Percentiles rank a stretch among this genome's conserved stretches.
These are phyloP conservation scores for Thalassiosira ordinaria DNA, from an alignment of 352 stramenopile species.

Conservation along the genomic window DNA sequence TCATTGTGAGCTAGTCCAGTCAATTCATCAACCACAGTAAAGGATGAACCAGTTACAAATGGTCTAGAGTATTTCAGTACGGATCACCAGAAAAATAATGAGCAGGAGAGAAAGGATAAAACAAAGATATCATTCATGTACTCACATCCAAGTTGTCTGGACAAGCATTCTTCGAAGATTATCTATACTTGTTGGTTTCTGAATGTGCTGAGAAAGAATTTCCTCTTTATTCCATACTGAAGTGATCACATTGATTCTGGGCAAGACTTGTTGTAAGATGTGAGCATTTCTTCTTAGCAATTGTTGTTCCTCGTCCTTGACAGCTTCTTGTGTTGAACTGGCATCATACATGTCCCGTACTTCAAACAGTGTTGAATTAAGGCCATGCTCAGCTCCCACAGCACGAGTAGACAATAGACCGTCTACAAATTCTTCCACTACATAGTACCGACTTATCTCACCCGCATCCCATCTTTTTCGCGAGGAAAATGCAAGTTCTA, in stretches of 20 bases:
- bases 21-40: slow-evolving; percentile 33
- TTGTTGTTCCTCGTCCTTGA: not conserved
- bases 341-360: not conserved
- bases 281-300: not conserved
- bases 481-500: slow-evolving; percentile 47
- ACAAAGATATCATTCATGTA: too few relatives aligned
- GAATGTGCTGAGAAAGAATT: slow-evolving; percentile 25
- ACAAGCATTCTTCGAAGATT: slow-evolving; percentile 50
- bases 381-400: not conserved
- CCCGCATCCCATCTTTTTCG: slow-evolving; percentile 50
- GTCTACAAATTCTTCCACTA: slow-evolving; percentile 63
- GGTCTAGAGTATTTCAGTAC: slow-evolving; percentile 17
- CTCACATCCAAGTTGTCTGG: slow-evolving; percentile 59
- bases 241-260: slow-evolving; percentile 54
- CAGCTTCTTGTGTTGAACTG: not conserved
- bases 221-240: slow-evolving; percentile 29
- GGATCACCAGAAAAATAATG: not conserved
- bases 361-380: slow-evolving; percentile 3
- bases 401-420: slow-evolving; percentile 34
- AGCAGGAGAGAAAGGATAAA: too few relatives aligned
- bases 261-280: slow-evolving; percentile 23
- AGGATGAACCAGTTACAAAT: slow-evolving; percentile 46
- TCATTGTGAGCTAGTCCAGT: slow-evolving; percentile 51
- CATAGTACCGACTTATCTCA: slow-evolving; percentile 57
- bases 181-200: slow-evolving; percentile 34